Evolutionary conservation across 768 basidiomycete species (phyloP).

Genomic region (Naganishia randhawae): DNA sequence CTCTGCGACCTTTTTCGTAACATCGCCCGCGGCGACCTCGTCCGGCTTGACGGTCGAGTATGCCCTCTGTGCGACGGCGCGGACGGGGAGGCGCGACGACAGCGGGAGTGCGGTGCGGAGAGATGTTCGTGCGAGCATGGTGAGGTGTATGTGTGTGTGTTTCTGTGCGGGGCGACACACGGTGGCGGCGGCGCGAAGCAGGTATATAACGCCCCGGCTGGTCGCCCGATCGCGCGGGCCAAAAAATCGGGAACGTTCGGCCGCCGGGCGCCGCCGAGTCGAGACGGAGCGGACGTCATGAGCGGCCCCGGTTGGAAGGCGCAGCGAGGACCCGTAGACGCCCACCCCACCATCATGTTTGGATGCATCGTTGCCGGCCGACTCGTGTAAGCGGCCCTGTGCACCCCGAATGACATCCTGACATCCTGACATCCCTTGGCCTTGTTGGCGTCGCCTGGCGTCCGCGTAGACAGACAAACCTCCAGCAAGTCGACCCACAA

Average conservation of each 20-base stretch:
- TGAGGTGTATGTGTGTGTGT: not conserved
- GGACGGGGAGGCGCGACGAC: not conserved
- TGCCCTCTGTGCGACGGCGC: not conserved
- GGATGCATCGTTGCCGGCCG: constrained; percentile 49
- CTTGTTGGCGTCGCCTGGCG: no score
- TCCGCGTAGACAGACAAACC: constrained; percentile 46
- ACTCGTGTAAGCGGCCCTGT: constrained; percentile 40
- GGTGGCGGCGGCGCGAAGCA: not conserved
- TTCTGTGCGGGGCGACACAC: not conserved
- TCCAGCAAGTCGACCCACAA: constrained; percentile 42
- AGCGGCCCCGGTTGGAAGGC: no score
- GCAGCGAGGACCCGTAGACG: no score
- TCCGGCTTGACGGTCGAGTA: constrained; percentile 24
- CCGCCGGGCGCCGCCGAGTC: not conserved
- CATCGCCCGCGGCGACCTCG: constrained; percentile 34
- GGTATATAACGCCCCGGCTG: not conserved
- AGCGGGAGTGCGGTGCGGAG: not conserved
- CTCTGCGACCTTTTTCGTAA: constrained; percentile 38
- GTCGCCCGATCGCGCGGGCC: not conserved
- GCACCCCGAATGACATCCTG: not conserved
- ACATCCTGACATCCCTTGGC: no score
- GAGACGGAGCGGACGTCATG: no score
- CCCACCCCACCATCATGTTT: no score
- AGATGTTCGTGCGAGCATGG: constrained; percentile 14
- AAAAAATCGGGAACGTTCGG: not conserved